phyloP scores from a whole-genome alignment of 345 rosid genomes.

The Aegle marmelos region DNA sequence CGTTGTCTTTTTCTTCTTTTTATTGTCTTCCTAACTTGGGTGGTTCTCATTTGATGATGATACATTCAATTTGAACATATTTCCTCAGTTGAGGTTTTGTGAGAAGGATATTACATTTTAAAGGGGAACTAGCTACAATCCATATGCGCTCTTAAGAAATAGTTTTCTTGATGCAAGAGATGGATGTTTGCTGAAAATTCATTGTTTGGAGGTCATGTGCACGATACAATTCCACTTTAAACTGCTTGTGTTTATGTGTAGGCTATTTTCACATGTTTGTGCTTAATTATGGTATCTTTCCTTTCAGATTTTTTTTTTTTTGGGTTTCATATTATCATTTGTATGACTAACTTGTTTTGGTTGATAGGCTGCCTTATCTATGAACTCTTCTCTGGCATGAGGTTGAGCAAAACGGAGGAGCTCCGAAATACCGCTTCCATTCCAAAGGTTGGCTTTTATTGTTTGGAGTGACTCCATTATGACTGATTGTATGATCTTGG shows the following conservation, averaged over 20 bases:
- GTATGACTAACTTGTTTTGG: conserved; percentile 1
- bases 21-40: not conserved
- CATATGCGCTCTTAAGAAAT: not conserved
- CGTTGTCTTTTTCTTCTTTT: not conserved
- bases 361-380: conserved; percentile 82
- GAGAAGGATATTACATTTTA: not conserved
- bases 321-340: not conserved
- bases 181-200: not conserved
- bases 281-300: not conserved
- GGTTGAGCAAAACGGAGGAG: conserved; percentile 91
- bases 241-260: not conserved
- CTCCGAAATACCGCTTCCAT: conserved; percentile 88
- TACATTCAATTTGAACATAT: not conserved
- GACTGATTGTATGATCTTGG: not conserved
- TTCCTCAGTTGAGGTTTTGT: not conserved
- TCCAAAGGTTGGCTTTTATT: conserved; percentile 63
- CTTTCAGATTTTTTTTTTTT: not conserved
- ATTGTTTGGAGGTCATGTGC: not conserved
- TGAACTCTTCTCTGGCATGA: conserved; percentile 85
- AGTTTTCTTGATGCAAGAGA: not conserved
- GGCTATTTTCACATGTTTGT: not conserved
- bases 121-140: not conserved
- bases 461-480: not conserved
- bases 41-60: not conserved
- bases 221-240: not conserved